phyloP scores from a whole-genome alignment of 495 filamentous ascomycete genomes.

The Collariella sp. region DNA sequence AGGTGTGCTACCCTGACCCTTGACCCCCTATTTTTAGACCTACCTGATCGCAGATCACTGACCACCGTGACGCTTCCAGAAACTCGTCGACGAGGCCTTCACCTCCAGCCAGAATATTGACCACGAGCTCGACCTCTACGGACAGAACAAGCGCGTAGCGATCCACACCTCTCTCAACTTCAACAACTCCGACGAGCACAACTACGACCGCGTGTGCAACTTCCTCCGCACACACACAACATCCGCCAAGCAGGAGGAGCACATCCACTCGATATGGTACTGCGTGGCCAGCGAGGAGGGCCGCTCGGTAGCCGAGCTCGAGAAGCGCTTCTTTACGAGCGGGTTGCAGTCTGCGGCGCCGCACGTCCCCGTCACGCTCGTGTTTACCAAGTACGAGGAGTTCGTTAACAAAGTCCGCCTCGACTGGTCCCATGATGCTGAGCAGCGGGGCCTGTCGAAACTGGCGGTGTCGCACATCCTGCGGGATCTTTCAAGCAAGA shows the following conservation, averaged over 20 bases:
- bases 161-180: slow-evolving; percentile 23
- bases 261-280: slow-evolving; percentile 27
- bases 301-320: slow-evolving; percentile 9
- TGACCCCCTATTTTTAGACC: not conserved
- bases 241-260: not conserved
- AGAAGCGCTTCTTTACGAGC: slow-evolving; percentile 18
- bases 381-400: slow-evolving; percentile 27
- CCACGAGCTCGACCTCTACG: slow-evolving; percentile 16
- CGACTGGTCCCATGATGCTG: slow-evolving; percentile 17
- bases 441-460: slow-evolving; percentile 18
- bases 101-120: slow-evolving; percentile 16
- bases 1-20: slow-evolving; percentile 5
- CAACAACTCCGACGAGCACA: slow-evolving; percentile 5
- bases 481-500: slow-evolving; percentile 16
- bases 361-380: slow-evolving; percentile 15
- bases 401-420: slow-evolving; percentile 20
- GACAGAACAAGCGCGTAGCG: slow-evolving; percentile 20
- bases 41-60: not conserved
- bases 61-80: slow-evolving; percentile 1
- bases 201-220: slow-evolving; percentile 11
- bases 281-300: slow-evolving; percentile 21
- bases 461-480: slow-evolving; percentile 23
- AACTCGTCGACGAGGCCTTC: slow-evolving; percentile 18
- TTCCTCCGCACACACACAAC: slow-evolving; percentile 2
- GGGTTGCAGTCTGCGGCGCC: slow-evolving; percentile 3